These are phyloP conservation scores for Phytopythium sindhum DNA, from an alignment of 352 stramenopile species.

Conservation along the genomic window DNA sequence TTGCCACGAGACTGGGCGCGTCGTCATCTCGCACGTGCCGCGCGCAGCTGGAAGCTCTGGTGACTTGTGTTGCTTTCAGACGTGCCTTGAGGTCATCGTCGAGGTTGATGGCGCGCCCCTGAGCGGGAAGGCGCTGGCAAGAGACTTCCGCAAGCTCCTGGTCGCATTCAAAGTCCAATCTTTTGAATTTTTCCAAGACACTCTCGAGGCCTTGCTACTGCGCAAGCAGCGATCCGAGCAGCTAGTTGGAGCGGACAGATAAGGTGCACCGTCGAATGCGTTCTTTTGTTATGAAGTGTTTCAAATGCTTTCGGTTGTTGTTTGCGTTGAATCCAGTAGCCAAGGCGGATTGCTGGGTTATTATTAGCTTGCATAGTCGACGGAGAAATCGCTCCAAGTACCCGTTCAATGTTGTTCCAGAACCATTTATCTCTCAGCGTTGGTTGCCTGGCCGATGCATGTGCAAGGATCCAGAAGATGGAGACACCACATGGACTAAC, in stretches of 20 bases:
- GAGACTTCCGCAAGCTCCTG: neutral
- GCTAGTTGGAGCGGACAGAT: neutral
- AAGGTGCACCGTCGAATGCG: neutral
- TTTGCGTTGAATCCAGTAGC: no score
- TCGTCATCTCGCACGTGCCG: constrained; percentile 1
- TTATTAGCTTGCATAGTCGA: no score
- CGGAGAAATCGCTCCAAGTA: no score
- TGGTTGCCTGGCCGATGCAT: no score
- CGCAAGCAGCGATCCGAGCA: neutral
- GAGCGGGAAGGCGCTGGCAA: neutral
- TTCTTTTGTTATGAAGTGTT: neutral
- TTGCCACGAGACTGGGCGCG: constrained; percentile 1
- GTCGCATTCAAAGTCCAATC: neutral
- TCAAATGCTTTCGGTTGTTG: neutral
- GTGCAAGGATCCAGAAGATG: no score
- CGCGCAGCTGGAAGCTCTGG: neutral
- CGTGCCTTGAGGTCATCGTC: constrained; percentile 4
- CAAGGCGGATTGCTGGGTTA: no score
- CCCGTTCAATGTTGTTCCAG: no score
- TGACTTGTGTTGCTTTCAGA: neutral
- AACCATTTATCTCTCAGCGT: no score
- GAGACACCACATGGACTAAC: no score
- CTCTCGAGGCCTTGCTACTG: neutral
- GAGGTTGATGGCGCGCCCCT: neutral
- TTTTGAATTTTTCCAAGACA: neutral